Conservation (phyloP, 2,329 filamentous ascomycete genomes). For the Rugonectria rugulosa region DNA sequence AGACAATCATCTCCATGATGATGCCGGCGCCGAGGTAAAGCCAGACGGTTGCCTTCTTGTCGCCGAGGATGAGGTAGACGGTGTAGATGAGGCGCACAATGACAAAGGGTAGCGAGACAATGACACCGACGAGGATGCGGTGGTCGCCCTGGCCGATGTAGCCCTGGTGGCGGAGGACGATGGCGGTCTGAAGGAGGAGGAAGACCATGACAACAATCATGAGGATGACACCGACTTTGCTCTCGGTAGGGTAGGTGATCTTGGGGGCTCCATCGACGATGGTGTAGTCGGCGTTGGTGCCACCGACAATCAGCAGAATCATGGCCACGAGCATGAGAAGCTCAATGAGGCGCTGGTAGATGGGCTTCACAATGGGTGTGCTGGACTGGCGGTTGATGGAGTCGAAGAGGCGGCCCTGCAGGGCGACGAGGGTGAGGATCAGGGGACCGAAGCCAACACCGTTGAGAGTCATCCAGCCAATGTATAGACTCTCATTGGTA, state of each 20-base stretch:
- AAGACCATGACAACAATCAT: constrained; percentile 50
- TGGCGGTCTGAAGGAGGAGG: constrained; percentile 48
- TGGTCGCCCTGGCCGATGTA: constrained; percentile 59
- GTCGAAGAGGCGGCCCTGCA: constrained; percentile 50
- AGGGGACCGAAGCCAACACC: constrained; percentile 52
- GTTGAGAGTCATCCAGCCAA: constrained; percentile 44
- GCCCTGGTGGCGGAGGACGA: constrained; percentile 50
- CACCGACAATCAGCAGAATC: constrained; percentile 45
- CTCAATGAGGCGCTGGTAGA: constrained; percentile 46
- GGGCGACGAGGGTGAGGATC: constrained; percentile 50
- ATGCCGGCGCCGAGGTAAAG: constrained; percentile 43
- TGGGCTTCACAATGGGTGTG: constrained; percentile 37
- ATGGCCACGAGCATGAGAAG: constrained; percentile 52
- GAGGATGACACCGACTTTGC: constrained; percentile 39
- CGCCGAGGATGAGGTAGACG: constrained; percentile 39
- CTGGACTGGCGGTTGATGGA: constrained; percentile 53
- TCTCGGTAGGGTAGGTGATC: constrained; percentile 39
- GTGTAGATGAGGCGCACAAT: constrained; percentile 44
- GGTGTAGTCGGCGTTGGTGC: constrained; percentile 37
- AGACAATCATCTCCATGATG: constrained; percentile 45
- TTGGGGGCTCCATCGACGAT: constrained; percentile 30
- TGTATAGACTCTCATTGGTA: constrained; percentile 48
- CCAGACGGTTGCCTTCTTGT: constrained; percentile 39
- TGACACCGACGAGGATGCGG: constrained; percentile 56
- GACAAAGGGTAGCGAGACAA: constrained; percentile 44